Base-by-base conservation (phyloP, 352 stramenopile species). In the Phytopythium helicoides region DNA sequence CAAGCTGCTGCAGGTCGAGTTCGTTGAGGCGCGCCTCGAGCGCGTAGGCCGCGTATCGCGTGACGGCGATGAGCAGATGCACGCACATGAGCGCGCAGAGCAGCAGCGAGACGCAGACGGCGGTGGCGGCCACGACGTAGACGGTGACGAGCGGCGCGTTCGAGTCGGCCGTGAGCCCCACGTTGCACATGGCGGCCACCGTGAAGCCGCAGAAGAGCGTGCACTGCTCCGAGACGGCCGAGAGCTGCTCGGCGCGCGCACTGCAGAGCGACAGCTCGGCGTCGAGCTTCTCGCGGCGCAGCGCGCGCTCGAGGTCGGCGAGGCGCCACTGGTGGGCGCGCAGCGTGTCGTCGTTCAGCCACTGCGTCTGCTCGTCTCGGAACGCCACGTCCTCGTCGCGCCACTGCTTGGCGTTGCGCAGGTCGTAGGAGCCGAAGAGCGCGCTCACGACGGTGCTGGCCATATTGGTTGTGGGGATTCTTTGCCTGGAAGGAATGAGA, bases 361-460 rank as follows among this genome's bases (percentile, higher is more conserved):
- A 89, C 59, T 89, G 81, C n/a, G 82, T 65, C 63, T 89, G 70
- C 57, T 89, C 76, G 53, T 87, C 76, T 6, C 79, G 76, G 52
- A 77, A 58, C 9, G 58, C 47, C 55, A 89, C 73, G 63, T 90
- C 78, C 47, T 92, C 81, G 48, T 86, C 66, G 21, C 81, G 71
- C 81, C 81, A 92, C 46, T 87, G 74, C 62, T 89, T 87, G 45
- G 81, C 75, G 48, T 79, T 86, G 48, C 70, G 66, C 40, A 92
- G 66, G 56, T 92, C 78, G 56, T 92, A 92, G 8, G 81, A 89
- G 54, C 81, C 81, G 56, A 92, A 89, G 33, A 92, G 58, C 22
- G 81, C 80, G 50, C 60, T 81, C 54, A 89, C 74, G 12, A 89
- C 75, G 36, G 41, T 69, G 36, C 64, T 68, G 25, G 71, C 70